Base-by-base conservation (phyloP, 2,329 filamentous ascomycete species). In the Hyphodiscus sp. region DNA sequence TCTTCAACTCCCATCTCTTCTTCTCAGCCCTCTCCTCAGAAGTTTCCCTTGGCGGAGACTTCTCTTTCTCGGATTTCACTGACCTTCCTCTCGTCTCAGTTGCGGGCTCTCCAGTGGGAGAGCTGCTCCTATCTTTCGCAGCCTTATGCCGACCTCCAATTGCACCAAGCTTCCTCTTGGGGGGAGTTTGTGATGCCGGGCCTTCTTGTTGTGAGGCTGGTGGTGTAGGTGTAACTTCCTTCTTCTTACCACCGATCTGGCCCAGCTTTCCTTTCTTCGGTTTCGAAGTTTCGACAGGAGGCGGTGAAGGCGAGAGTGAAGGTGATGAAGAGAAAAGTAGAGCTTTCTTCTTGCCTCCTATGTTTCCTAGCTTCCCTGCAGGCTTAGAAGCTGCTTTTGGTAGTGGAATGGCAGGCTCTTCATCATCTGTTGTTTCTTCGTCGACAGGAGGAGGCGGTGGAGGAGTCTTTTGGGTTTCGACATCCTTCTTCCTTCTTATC, bases 21-120 rank as follows among this genome's bases (percentile, higher is more conserved):
- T 56, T 61, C 56, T 68, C 56, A 16, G 67, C 67, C 33, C 62
- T 61, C 51, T 68, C 67, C 41, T 57, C 26, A 16, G 58, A 63
- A n/a, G 65, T 69, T 45, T 68, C 66, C 44, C 60, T 50, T 2
- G 47, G 49, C 20, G 55, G 58, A 7, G 54, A 60, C 20, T 50
- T 49, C 41, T 50, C 49, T 44, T 54, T 53, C 50, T 61, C 54
- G 18, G 38, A 54, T 33, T 41, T 57, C 11, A 33, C n/a, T n/a
- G 45, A 49, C 45, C 51, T 50, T 47, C 47, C 20, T 49, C 53
- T 54, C 41, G 51, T 68, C n/a, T 47, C 53, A 20, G 44, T 20
- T 15, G 30, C 33, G 29, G 51, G 45, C 7, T 45, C 50, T 20
- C 20, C 26, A 20, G 19, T 29, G 2, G 45, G 19, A 33, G n/a